Percentiles rank a stretch among this genome's conserved stretches.
phyloP scores from a whole-genome alignment of 352 stramenopile species.

The Globisporangium splendens region DNA sequence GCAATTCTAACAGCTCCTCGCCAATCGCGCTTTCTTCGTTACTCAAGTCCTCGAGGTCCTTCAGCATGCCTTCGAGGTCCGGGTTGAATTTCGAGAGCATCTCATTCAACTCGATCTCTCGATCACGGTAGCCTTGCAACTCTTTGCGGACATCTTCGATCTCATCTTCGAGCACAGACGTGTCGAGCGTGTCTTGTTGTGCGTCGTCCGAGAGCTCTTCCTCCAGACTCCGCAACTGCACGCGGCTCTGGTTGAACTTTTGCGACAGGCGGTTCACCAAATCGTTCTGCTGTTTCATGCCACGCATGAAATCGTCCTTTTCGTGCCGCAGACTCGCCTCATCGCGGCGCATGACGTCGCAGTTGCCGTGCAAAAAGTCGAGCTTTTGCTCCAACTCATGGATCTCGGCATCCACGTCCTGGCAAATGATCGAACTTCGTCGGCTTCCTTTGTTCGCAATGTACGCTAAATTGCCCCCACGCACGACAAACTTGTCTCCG shows the following conservation, averaged over 20 bases:
- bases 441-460: constrained; percentile 69
- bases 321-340: constrained; percentile 42
- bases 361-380: constrained; percentile 41
- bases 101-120: constrained; percentile 52
- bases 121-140: constrained; percentile 30
- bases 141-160: constrained; percentile 45
- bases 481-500: constrained; percentile 78
- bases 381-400: constrained; percentile 51
- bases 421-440: constrained; percentile 69
- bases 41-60: constrained; percentile 54
- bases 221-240: constrained; percentile 59
- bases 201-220: constrained; percentile 64
- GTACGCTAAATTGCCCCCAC: constrained; percentile 71
- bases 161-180: constrained; percentile 74
- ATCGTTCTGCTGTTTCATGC: constrained; percentile 48
- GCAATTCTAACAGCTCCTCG: constrained; percentile 44
- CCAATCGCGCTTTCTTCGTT: constrained; percentile 47
- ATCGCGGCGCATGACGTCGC: constrained; percentile 49
- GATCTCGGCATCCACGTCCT: constrained; percentile 65
- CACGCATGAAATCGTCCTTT: constrained; percentile 35
- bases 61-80: constrained; percentile 54
- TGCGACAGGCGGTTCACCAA: constrained; percentile 53
- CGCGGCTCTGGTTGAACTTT: constrained; percentile 46
- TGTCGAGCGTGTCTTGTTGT: constrained; percentile 67
- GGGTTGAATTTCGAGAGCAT: constrained; percentile 62